Percentiles rank a stretch among this genome's conserved stretches.
phyloP scores from a whole-genome alignment of 306 rosid genomes.

The Coriaria nepalensis region DNA sequence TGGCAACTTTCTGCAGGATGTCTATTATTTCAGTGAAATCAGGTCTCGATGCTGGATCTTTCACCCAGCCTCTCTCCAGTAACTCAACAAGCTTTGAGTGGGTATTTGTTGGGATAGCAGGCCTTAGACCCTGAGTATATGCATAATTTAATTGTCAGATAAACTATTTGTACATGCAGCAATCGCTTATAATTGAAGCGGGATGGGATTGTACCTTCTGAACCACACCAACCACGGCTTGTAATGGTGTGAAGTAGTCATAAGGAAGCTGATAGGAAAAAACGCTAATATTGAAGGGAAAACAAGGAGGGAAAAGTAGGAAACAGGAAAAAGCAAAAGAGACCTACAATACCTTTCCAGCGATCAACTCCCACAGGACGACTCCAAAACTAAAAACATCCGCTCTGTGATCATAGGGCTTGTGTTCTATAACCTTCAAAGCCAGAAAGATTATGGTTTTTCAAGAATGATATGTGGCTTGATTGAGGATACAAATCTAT shows the following conservation, averaged over 20 bases:
- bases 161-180: neutral
- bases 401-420: conserved; percentile 96
- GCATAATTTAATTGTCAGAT: neutral
- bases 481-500: conserved; percentile 22
- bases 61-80: conserved; percentile 87
- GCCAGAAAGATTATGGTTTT: conserved; percentile 31
- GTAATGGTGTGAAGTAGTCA: conserved; percentile 82
- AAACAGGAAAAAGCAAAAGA: conserved; percentile 7
- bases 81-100: conserved; percentile 69
- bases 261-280: conserved; percentile 72
- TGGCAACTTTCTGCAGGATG: conserved; percentile 43
- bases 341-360: conserved; percentile 96
- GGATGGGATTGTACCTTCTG: conserved; percentile 46
- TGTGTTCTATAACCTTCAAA: conserved; percentile 96
- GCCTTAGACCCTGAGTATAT: conserved; percentile 55
- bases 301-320: neutral
- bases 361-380: conserved; percentile 84
- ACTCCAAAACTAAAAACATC: conserved; percentile 93
- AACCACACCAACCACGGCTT: conserved; percentile 96
- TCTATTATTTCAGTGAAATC: conserved; percentile 77
- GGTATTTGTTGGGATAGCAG: conserved; percentile 69
- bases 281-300: neutral
- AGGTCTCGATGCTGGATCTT: conserved; percentile 67
- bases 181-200: too few relatives aligned
- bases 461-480: too few relatives aligned